Evolutionary conservation across 2,329 filamentous ascomycete genomes (phyloP).

Genomic region (Cercospora zeae-maydis): DNA sequence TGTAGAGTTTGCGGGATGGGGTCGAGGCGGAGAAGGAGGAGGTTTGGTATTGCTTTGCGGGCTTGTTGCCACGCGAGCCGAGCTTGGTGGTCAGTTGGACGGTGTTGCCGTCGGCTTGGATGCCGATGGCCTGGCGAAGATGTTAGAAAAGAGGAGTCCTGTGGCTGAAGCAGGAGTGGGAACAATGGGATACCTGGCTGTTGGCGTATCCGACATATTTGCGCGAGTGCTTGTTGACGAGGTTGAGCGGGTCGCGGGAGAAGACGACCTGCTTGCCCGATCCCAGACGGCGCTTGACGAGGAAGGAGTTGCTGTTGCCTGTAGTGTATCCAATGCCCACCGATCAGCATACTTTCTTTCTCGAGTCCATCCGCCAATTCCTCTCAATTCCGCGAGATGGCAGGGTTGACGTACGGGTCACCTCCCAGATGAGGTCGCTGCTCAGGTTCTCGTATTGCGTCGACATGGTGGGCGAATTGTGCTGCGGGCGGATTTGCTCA

Average conservation of each 20-base stretch:
- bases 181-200: constrained; percentile 40
- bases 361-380: constrained; percentile 1
- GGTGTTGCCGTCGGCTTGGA: constrained; percentile 74
- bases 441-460: constrained; percentile 65
- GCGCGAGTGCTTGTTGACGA: constrained; percentile 84
- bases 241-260: constrained; percentile 91
- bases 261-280: constrained; percentile 70
- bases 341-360: constrained; percentile 11
- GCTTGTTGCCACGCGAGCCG: constrained; percentile 66
- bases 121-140: constrained; percentile 67
- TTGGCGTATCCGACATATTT: constrained; percentile 96
- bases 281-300: constrained; percentile 79
- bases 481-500: not conserved
- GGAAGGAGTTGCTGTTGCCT: constrained; percentile 86
- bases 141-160: not conserved
- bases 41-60: constrained; percentile 62
- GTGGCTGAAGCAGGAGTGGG: constrained; percentile 61
- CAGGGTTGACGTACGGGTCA: constrained; percentile 71
- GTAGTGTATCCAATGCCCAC: constrained; percentile 19
- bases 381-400: not conserved
- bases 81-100: constrained; percentile 85
- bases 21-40: constrained; percentile 69
- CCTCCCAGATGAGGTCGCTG: constrained; percentile 89
- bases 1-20: constrained; percentile 83
- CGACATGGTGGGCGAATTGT: constrained; percentile 55